Evolutionary conservation across 2,329 filamentous ascomycete genomes (phyloP), one percentile per base, ranked within the genome.

Genomic region (Zalaria obscura): DNA sequence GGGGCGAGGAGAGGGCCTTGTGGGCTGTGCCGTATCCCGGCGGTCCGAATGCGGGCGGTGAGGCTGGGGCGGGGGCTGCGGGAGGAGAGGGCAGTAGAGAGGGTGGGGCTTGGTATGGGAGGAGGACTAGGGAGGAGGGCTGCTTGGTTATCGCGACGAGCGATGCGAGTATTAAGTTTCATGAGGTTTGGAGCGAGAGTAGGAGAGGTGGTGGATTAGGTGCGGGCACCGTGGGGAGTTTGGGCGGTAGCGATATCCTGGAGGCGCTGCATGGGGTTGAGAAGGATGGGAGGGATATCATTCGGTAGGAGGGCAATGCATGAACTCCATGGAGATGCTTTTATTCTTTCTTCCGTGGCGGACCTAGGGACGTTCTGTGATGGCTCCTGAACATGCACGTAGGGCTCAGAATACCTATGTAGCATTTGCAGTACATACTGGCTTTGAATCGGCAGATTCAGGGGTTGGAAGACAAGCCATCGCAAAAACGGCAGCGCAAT

Each of bases 121-220:
- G 69, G 47, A 67, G 76, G 18, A 77, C 73, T 0, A 65, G 69
- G 4, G 72, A 76, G 48, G 83, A 89, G 52, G 85, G 83, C 0
- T 93, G 87, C 56, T 80, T 98, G 50, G 83, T 95, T 11, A 82
- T 98, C 40, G 89, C 88, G 10, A 83, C 85, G 35, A 94, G 87
- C 55, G 88, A 96, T 61, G 80, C 86, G 56, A 93, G 77, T 51
- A 82, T 96, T 60, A 91, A 91, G 56, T 96, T 96, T 54, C 87
- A 96, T 59, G 88, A 96, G 63, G 78, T 98, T 7, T 96, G 88
- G 91, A 48, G 51, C 18, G 55, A 58, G 26, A 38, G 40, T 6
- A 34, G 34, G 11, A 33, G 44, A 25, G 65, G 50, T 79, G 73
- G 53, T 63, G 66, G 5, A 18, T 18, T 73, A 59, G 66, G 40